Evolutionary conservation across 805 yeast genomes (phyloP).

Genomic region (Jamesozyma spencerorum): DNA sequence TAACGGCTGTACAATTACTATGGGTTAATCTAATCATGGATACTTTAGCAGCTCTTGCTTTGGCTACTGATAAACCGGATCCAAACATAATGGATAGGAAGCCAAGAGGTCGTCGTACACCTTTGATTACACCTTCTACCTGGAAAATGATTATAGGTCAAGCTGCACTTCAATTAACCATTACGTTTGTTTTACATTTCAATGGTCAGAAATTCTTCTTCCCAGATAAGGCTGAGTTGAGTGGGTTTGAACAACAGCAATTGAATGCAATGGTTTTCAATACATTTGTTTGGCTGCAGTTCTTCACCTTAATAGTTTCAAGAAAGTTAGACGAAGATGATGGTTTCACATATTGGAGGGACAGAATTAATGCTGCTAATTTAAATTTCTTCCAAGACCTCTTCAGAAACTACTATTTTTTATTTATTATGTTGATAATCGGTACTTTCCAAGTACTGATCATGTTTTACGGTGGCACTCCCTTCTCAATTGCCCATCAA

Average conservation of each 20-base stretch:
- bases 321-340: constrained; percentile 86
- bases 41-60: constrained; percentile 92
- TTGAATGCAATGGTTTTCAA: constrained; percentile 84
- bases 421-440: constrained; percentile 61
- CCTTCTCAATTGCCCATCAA: constrained; percentile 73
- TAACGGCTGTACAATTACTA: constrained; percentile 92
- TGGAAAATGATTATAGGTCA: constrained; percentile 98
- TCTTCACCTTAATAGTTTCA: constrained; percentile 84
- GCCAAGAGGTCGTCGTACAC: constrained; percentile 74
- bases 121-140: constrained; percentile 82
- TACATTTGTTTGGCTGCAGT: constrained; percentile 95
- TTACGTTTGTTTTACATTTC: constrained; percentile 77
- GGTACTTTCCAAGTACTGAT: constrained; percentile 79
- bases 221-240: constrained; percentile 19
- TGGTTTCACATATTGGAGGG: constrained; percentile 47
- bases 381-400: constrained; percentile 78
- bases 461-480: constrained; percentile 96
- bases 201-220: constrained; percentile 59
- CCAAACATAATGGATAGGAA: constrained; percentile 64
- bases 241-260: constrained; percentile 44
- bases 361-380: constrained; percentile 52
- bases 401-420: constrained; percentile 73
- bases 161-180: constrained; percentile 61
- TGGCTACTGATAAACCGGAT: constrained; percentile 96
- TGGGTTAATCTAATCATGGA: constrained; percentile 99